phyloP scores from a whole-genome alignment of 169 alveolate genomes.

The Plasmodium falciparum region DNA sequence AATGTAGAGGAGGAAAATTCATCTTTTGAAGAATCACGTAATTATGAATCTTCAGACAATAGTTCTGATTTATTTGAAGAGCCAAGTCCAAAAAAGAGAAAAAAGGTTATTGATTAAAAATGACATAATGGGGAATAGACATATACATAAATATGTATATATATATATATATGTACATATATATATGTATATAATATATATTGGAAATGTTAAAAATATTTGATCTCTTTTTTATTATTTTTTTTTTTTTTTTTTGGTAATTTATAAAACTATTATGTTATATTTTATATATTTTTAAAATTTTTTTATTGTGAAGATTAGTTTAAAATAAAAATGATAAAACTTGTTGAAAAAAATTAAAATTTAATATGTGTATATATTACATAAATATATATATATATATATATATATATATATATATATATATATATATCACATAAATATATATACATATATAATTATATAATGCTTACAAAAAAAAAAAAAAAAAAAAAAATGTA shows the following conservation, averaged over 20 bases:
- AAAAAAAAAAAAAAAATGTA: not conserved
- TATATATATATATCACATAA: not conserved
- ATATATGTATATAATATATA: not conserved
- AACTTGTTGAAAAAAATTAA: not conserved
- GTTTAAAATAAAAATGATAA: too few relatives aligned
- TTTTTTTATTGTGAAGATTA: not conserved
- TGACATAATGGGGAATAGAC: not conserved
- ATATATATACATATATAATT: not conserved
- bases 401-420: not conserved
- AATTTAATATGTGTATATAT: not conserved
- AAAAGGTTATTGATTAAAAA: slow-evolving; percentile 21
- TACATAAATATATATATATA: too few relatives aligned
- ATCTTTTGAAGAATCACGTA: not conserved
- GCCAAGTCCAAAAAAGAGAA: slow-evolving; percentile 39
- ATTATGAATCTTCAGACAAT: not conserved
- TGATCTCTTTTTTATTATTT: too few relatives aligned
- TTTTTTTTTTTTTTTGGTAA: too few relatives aligned
- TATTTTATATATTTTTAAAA: not conserved
- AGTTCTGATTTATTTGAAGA: slow-evolving; percentile 73
- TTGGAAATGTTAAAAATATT: too few relatives aligned
- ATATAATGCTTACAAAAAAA: not conserved
- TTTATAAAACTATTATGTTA: not conserved
- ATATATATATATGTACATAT: not conserved
- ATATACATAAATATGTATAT: not conserved
- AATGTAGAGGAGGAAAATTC: not conserved